Evolutionary conservation across 768 basidiomycete species (phyloP).

Genomic region (Hebeloma cylindrosporum): DNA sequence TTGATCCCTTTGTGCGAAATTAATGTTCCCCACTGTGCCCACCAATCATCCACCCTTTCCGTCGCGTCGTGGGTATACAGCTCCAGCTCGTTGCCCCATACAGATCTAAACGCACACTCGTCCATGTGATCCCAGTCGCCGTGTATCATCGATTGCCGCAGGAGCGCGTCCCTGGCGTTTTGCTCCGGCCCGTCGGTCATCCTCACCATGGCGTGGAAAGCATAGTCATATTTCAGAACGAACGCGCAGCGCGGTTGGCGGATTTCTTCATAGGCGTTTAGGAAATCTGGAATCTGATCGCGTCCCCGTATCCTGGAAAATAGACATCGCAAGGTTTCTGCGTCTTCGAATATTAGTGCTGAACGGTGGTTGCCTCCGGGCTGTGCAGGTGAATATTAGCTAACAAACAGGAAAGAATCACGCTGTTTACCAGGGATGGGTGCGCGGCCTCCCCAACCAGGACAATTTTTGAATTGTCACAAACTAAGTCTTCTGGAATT

Average conservation of each 20-base stretch:
- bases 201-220: constrained; percentile 43
- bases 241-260: constrained; percentile 46
- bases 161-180: constrained; percentile 41
- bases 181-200: constrained; percentile 43
- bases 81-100: constrained; percentile 53
- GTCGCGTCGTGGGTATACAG: constrained; percentile 50
- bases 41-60: constrained; percentile 62
- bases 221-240: constrained; percentile 43
- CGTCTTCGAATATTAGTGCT: constrained; percentile 58
- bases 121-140: constrained; percentile 43
- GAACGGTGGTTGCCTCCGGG: constrained; percentile 52
- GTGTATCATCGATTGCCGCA: constrained; percentile 34
- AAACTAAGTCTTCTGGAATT: constrained; percentile 47
- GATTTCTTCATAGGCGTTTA: constrained; percentile 57
- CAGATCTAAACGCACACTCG: constrained; percentile 39
- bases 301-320: constrained; percentile 49
- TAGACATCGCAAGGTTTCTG: constrained; percentile 53
- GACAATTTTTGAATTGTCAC: constrained; percentile 44
- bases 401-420: constrained; percentile 2
- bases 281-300: constrained; percentile 48
- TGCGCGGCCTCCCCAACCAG: constrained; percentile 62
- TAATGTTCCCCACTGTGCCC: constrained; percentile 43
- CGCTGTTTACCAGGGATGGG: constrained; percentile 43
- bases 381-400: constrained; percentile 27
- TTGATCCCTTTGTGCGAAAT: neutral